These are phyloP conservation scores for Anthostomella pinea DNA, from an alignment of 2,329 filamentous ascomycete genomes.

Conservation along the genomic window DNA sequence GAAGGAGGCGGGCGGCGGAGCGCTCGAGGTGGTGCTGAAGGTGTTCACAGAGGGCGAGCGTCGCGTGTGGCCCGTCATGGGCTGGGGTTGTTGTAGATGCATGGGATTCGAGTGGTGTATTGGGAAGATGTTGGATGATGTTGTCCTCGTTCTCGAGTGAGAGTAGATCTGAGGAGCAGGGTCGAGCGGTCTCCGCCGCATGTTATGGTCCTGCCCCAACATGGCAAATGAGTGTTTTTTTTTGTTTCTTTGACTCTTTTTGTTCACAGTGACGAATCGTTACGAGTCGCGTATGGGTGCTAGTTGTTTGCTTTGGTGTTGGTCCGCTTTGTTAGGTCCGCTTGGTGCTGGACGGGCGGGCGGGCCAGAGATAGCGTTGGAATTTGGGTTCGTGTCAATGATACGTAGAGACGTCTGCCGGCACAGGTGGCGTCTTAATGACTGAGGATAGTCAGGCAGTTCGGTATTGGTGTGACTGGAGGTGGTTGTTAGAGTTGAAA, in stretches of 20 bases:
- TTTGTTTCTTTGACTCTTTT: slow-evolving; percentile 8
- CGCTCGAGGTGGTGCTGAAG: slow-evolving; percentile 68
- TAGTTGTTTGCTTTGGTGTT: slow-evolving; percentile 16
- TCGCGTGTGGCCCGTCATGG: slow-evolving; percentile 40
- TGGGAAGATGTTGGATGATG: slow-evolving; percentile 52
- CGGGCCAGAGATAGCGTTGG: too few species aligned
- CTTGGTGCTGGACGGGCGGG: neutral
- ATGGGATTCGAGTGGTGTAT: slow-evolving; percentile 28
- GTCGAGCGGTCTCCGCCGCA: slow-evolving; percentile 29
- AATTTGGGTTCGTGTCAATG: too few species aligned
- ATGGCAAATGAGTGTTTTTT: slow-evolving; percentile 20
- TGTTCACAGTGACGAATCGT: slow-evolving; percentile 12
- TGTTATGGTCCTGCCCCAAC: slow-evolving; percentile 30
- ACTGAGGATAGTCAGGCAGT: too few species aligned
- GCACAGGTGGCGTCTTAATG: too few species aligned
- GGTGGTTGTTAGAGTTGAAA: too few species aligned
- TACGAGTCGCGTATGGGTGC: too few species aligned
- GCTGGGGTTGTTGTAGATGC: slow-evolving; percentile 35
- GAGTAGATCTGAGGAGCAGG: slow-evolving; percentile 39
- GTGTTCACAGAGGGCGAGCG: slow-evolving; percentile 65
- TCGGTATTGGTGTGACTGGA: too few species aligned
- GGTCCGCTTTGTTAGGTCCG: neutral
- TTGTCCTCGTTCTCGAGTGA: slow-evolving; percentile 55
- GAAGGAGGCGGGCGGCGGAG: slow-evolving; percentile 57
- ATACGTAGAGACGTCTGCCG: too few species aligned